These are phyloP conservation scores for Papiliotrema fonsecae DNA, from an alignment of 1,284 basidiomycete genomes.

Conservation along the genomic window DNA sequence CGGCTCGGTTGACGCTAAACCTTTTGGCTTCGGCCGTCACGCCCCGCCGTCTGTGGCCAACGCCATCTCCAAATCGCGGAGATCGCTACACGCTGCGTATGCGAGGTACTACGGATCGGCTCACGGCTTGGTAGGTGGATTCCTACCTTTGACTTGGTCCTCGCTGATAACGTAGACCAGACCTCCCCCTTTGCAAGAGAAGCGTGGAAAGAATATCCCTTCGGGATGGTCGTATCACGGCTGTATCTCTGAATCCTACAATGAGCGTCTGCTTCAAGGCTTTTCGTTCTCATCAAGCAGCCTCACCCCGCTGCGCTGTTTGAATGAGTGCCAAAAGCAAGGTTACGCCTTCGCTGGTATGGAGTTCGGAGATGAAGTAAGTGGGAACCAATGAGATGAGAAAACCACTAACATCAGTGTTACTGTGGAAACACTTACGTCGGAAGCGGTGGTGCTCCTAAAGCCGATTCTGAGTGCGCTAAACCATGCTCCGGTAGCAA, in stretches of 20 bases:
- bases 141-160: not conserved
- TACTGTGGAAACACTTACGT: constrained; percentile 30
- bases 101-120: constrained; percentile 30
- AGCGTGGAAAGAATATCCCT: constrained; percentile 17
- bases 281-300: constrained; percentile 25
- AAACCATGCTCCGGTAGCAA: constrained; percentile 28
- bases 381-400: constrained; percentile 1
- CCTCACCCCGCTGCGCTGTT: constrained; percentile 33
- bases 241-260: constrained; percentile 40
- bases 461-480: constrained; percentile 21
- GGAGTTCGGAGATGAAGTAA: constrained; percentile 39
- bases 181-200: constrained; percentile 28
- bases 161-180: constrained; percentile 15
- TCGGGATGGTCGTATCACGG: constrained; percentile 7
- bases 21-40: constrained; percentile 34
- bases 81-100: constrained; percentile 21
- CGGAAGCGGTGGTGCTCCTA: constrained; percentile 14
- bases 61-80: constrained; percentile 24
- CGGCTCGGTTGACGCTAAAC: constrained; percentile 22
- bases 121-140: constrained; percentile 31
- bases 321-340: constrained; percentile 30
- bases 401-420: constrained; percentile 15
- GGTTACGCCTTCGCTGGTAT: constrained; percentile 42
- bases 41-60: constrained; percentile 33
- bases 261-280: constrained; percentile 35